Conservation (phyloP, 192 early-diverging fungal genomes). For the Coemansia umbellata region DNA sequence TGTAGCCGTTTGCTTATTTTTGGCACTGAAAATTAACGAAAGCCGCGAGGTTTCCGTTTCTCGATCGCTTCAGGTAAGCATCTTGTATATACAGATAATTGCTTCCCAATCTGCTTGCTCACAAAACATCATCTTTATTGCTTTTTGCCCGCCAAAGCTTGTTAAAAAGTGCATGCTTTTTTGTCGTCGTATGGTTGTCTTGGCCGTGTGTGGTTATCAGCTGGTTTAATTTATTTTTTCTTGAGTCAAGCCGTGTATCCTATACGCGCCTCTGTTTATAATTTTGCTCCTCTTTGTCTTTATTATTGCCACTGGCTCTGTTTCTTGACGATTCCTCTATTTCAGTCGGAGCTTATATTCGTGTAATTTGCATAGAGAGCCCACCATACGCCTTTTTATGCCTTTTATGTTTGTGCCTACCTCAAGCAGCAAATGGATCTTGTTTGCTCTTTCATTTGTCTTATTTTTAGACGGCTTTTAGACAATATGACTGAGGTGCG, state of each 20-base stretch:
- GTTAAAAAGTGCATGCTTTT: too few relatives aligned
- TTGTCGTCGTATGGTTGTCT: too few relatives aligned
- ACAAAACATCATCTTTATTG: too few relatives aligned
- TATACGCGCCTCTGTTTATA: neutral
- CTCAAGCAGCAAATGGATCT: too few relatives aligned
- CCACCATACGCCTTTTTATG: too few relatives aligned
- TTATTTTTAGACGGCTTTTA: neutral
- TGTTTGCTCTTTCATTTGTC: neutral
- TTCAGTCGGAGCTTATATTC: neutral
- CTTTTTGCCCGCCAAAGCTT: too few relatives aligned
- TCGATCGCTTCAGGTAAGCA: slow-evolving; percentile 47
- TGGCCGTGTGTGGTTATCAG: too few relatives aligned
- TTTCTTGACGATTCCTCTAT: neutral
- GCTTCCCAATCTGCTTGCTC: too few relatives aligned
- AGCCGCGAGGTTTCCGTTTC: slow-evolving; percentile 44
- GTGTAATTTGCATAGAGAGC: too few relatives aligned
- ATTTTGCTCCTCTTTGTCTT: neutral
- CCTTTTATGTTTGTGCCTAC: too few relatives aligned
- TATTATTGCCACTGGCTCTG: neutral
- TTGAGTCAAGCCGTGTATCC: too few relatives aligned
- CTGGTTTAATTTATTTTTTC: too few relatives aligned
- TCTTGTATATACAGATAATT: neutral
- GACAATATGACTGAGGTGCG: neutral
- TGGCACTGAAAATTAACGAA: slow-evolving; percentile 51
- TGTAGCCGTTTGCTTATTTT: slow-evolving; percentile 41